Evolutionary conservation across 129 eudicot genomes (phyloP), one percentile per base, ranked within the genome.

Genomic region (Chrysanthemum lavandulifolium): DNA sequence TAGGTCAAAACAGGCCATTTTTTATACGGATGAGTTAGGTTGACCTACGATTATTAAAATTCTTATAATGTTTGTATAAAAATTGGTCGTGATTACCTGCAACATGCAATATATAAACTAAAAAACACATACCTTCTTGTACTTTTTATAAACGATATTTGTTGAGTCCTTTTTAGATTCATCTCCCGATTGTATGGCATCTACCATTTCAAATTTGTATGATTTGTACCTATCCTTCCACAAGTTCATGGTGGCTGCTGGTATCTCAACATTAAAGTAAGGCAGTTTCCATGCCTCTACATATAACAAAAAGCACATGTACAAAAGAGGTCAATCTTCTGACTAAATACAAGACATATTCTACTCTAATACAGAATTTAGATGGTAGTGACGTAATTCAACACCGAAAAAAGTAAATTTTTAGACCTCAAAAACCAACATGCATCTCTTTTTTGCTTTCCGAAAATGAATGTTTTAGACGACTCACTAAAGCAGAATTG

Each of bases 281-380:
- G 89, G 85, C 4, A 89, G 73, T 64, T 83, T 92, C 88, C 79
- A 73, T 71, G 89, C 73, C 10, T 76, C 90, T 85, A 63, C 82
- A 77, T 23, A 58, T 18, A 61, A 51, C 57, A 67, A 77, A 50
- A 60, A 33, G 49, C 12, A 52, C 64, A 31, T n/a, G 7, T 2
- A 57, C 10, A 0, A 47, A 67, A 50, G 6, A 70, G 13, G 36
- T 61, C 36, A 21, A 25, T 61, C 29, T 61, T 61, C 13, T 25
- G 13, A 23, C 6, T 10, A 21, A 61, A 6, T 23, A 61, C 40
- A 19, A 58, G 23, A n/a, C 51, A 36, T 36, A 64, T 31, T 62
- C 21, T 13, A 13, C 67, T 11, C 45, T 61, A 12, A 61, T 13
- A 31, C 36, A 31, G 36, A 31, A 31, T 31, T 31, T 31, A 6